Conservation (phyloP, 495 filamentous ascomycete genomes). For the Tuber indicum region DNA sequence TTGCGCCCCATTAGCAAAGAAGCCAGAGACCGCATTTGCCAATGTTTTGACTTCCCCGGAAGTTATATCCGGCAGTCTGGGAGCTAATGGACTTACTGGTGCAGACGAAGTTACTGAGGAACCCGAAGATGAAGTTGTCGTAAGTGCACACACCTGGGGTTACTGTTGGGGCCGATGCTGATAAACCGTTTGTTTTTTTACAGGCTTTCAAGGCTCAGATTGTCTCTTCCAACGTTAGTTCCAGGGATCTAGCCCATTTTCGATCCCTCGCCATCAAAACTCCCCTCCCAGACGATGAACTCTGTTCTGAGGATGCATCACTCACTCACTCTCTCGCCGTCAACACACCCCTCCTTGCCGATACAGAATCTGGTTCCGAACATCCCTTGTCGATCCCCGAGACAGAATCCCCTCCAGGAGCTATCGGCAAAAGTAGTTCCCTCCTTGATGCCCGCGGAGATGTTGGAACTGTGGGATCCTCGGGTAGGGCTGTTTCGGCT, state of each 20-base stretch:
- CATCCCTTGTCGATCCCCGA: not conserved
- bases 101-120: not conserved
- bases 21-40: not conserved
- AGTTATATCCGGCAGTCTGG: not conserved
- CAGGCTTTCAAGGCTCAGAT: not conserved
- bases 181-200: not conserved
- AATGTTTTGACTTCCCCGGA: not conserved
- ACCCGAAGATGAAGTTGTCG: not conserved
- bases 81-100: not conserved
- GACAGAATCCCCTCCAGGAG: not conserved
- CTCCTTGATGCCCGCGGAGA: not conserved
- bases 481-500: not conserved
- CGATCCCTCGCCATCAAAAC: no score
- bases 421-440: not conserved
- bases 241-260: no score
- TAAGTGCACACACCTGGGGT: not conserved
- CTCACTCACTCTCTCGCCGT: not conserved
- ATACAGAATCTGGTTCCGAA: not conserved
- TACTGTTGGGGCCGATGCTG: not conserved
- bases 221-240: no score
- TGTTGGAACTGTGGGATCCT: not conserved
- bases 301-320: not conserved
- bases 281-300: not conserved
- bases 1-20: not conserved
- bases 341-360: not conserved